These are phyloP conservation scores for Trichoderma koningiopsis DNA, from an alignment of 2,329 filamentous ascomycete species.

Conservation along the genomic window DNA sequence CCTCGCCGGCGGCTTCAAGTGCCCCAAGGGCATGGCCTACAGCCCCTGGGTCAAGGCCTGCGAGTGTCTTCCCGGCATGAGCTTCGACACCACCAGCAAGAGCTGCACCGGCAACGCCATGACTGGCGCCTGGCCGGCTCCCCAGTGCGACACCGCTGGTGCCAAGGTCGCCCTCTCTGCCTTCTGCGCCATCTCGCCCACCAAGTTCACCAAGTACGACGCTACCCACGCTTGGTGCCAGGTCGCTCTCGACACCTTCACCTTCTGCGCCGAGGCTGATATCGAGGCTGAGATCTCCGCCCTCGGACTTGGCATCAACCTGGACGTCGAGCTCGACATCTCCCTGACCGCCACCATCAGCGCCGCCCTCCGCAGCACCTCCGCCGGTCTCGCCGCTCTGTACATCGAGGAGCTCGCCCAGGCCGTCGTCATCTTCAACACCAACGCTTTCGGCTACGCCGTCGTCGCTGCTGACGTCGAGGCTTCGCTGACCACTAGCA, in stretches of 20 bases:
- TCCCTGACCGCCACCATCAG: constrained; percentile 32
- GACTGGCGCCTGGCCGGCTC: constrained; percentile 41
- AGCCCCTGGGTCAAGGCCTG: constrained; percentile 46
- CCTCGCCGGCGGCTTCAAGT: constrained; percentile 34
- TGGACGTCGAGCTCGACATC: constrained; percentile 32
- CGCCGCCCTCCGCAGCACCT: constrained; percentile 37
- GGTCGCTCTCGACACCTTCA: constrained; percentile 38
- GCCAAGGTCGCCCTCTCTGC: constrained; percentile 35
- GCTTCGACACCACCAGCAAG: constrained; percentile 39
- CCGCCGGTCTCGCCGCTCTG: constrained; percentile 39
- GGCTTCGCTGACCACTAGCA: constrained; percentile 32
- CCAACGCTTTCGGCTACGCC: constrained; percentile 37
- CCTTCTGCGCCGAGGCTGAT: constrained; percentile 39
- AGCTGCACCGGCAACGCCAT: constrained; percentile 35
- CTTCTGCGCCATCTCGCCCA: constrained; percentile 42
- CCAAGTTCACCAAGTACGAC: constrained; percentile 42
- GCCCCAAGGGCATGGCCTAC: constrained; percentile 42
- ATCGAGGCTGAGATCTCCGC: constrained; percentile 35
- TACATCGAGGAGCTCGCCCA: constrained; percentile 38
- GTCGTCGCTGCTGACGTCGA: constrained; percentile 34
- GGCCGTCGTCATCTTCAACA: constrained; percentile 44
- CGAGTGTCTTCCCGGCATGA: constrained; percentile 47
- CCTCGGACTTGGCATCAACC: constrained; percentile 32
- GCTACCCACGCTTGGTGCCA: constrained; percentile 41
- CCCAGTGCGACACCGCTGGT: constrained; percentile 33